Percentiles rank a stretch among this genome's conserved stretches.
phyloP scores from a whole-genome alignment of 257 asterid species.

The Osmanthus fragrans region DNA sequence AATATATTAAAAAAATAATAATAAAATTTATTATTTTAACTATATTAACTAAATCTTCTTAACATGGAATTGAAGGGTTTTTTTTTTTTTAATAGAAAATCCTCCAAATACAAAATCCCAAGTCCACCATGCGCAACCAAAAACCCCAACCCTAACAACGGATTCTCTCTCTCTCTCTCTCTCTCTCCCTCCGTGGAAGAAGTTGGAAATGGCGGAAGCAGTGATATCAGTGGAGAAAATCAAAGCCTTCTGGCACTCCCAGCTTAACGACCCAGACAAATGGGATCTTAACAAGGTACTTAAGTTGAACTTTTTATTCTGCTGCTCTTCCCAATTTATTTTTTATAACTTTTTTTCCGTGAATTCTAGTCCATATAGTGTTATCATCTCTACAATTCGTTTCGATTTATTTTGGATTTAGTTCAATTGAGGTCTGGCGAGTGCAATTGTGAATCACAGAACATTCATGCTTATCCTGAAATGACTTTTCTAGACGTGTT shows the following conservation, averaged over 20 bases:
- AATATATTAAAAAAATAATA: too few species aligned
- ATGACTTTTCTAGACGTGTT: background rate
- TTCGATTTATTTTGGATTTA: background rate
- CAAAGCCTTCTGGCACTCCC: constrained; percentile 77
- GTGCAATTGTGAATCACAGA: background rate
- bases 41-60: too few species aligned
- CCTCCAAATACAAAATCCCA: too few species aligned
- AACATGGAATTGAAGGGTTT: too few species aligned
- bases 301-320: too few species aligned
- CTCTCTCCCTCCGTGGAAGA: background rate
- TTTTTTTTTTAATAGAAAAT: too few species aligned
- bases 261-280: constrained; percentile 73
- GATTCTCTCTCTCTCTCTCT: too few species aligned
- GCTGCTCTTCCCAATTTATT: background rate
- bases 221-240: constrained; percentile 56
- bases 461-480: background rate
- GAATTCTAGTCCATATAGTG: background rate
- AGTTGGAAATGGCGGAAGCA: constrained; percentile 50
- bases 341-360: background rate
- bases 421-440: background rate
- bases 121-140: too few species aligned
- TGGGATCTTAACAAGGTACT: constrained; percentile 77
- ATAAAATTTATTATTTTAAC: too few species aligned
- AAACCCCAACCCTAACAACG: background rate
- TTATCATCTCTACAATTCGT: background rate